A percentile compares a stretch with the other conserved stretches of the same genome.
Conservation (phyloP, 2,329 filamentous ascomycete genomes). For the Didymella pinodella region DNA sequence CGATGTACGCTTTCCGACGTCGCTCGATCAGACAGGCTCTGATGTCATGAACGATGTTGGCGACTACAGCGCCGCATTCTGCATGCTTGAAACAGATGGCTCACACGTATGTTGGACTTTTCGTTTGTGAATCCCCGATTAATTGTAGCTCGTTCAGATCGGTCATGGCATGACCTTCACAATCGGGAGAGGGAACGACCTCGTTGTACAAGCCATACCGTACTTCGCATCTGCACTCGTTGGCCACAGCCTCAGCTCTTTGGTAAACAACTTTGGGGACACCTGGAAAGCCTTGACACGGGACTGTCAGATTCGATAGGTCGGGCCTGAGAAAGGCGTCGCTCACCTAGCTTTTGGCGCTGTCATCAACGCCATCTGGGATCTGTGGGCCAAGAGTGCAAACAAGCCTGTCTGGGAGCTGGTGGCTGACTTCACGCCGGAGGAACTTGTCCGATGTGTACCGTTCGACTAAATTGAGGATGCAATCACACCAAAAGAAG, state of each 20-base stretch:
- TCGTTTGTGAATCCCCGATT: background rate
- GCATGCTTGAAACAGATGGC: constrained; percentile 76
- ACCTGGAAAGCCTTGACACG: constrained; percentile 90
- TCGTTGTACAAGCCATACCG: constrained; percentile 84
- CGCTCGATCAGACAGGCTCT: constrained; percentile 90
- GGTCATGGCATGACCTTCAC: constrained; percentile 87
- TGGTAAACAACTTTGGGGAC: constrained; percentile 81
- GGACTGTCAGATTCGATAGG: constrained; percentile 90
- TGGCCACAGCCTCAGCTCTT: constrained; percentile 75
- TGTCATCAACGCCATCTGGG: constrained; percentile 91
- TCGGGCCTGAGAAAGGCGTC: constrained; percentile 91
- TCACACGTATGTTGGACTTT: background rate
- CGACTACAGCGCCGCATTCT: constrained; percentile 92
- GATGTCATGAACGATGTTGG: constrained; percentile 96
- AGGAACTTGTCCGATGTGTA: constrained; percentile 85
- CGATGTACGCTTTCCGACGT: constrained; percentile 63
- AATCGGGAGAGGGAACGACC: constrained; percentile 88
- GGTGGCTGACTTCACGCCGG: constrained; percentile 86
- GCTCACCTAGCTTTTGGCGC: constrained; percentile 89
- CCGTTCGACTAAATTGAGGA: constrained; percentile 95
- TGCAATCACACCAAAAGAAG: constrained; percentile 85
- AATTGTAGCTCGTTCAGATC: constrained; percentile 60
- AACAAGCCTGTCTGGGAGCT: constrained; percentile 92
- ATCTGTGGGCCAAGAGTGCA: constrained; percentile 89
- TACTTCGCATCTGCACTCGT: constrained; percentile 78